phyloP scores from a whole-genome alignment of 73 alveolate species.

The Paramecium sexaurelia region DNA sequence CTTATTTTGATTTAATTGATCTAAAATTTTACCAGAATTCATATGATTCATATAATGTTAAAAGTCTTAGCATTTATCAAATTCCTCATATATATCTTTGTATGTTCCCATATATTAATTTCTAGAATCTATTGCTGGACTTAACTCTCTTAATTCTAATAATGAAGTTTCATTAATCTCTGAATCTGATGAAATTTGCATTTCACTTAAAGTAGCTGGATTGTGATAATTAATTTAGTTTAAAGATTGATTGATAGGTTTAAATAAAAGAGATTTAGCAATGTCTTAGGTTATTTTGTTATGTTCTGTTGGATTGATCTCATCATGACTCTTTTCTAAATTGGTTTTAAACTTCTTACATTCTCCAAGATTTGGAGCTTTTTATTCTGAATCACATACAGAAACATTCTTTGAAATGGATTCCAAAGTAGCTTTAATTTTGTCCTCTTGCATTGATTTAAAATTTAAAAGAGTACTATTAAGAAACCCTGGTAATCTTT shows the following conservation, averaged over 20 bases:
- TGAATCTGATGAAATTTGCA: not conserved
- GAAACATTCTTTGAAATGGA: not conserved
- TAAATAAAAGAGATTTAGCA: not conserved
- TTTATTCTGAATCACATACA: not conserved
- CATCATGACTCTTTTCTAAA: not conserved
- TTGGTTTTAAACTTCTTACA: not conserved
- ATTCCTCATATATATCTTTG: conserved; percentile 7
- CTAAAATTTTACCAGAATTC: not conserved
- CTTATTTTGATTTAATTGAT: not conserved
- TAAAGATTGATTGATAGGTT: not conserved
- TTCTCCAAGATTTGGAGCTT: not conserved
- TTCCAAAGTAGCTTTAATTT: not conserved
- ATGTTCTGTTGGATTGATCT: not conserved
- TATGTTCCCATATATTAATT: not conserved
- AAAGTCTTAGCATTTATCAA: not conserved
- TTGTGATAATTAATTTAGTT: not conserved
- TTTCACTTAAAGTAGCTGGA: not conserved
- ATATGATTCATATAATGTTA: not conserved
- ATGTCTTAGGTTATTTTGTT: not conserved
- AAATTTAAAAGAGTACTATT: not conserved
- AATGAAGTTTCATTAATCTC: not conserved
- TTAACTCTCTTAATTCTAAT: not conserved
- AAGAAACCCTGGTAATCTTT: not conserved
- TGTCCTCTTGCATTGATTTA: not conserved
- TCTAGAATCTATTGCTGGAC: not conserved